phyloP scores from a whole-genome alignment of 106 monocot genomes.

The Dioscorea dumetorum region DNA sequence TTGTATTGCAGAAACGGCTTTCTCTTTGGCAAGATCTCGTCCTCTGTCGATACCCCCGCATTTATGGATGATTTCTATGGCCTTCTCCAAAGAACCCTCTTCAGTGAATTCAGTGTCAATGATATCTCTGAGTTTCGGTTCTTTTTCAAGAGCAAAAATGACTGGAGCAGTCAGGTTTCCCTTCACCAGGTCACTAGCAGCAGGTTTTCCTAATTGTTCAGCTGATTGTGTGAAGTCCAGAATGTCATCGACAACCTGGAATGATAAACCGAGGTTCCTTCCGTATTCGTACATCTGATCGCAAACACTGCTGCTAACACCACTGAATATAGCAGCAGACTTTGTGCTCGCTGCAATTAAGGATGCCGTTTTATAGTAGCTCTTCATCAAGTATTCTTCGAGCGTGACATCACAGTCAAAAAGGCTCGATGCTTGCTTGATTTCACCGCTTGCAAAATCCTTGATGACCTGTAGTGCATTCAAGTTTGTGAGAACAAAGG shows the following conservation, averaged over 20 bases:
- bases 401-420: conserved; percentile 68
- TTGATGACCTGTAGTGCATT: conserved; percentile 69
- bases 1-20: conserved; percentile 51
- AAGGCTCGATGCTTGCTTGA: conserved; percentile 87
- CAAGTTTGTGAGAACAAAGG: conserved; percentile 1
- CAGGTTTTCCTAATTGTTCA: conserved; percentile 90
- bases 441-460: conserved; percentile 98
- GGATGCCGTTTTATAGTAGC: conserved; percentile 96
- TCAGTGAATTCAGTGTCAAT: conserved; percentile 86
- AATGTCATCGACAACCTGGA: conserved; percentile 93
- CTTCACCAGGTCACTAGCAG: conserved; percentile 69
- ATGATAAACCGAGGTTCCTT: conserved; percentile 83
- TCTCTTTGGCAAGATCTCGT: conserved; percentile 66
- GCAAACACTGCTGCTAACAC: conserved; percentile 28
- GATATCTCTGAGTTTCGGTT: conserved; percentile 62
- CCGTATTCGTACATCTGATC: conserved; percentile 88
- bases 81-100: conserved; percentile 54
- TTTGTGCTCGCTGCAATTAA: conserved; percentile 79
- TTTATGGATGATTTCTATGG: conserved; percentile 54
- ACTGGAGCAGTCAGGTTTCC: conserved; percentile 96
- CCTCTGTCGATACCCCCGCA: conserved; percentile 72
- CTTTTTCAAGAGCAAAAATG: conserved; percentile 77
- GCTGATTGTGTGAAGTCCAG: conserved; percentile 92
- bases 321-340: conserved; percentile 87
- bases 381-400: conserved; percentile 87